Percentiles rank a stretch among this genome's conserved stretches.
Evolutionary conservation across 2,329 filamentous ascomycete genomes (phyloP).

Genomic region (Botrytis pseudocinerea): DNA sequence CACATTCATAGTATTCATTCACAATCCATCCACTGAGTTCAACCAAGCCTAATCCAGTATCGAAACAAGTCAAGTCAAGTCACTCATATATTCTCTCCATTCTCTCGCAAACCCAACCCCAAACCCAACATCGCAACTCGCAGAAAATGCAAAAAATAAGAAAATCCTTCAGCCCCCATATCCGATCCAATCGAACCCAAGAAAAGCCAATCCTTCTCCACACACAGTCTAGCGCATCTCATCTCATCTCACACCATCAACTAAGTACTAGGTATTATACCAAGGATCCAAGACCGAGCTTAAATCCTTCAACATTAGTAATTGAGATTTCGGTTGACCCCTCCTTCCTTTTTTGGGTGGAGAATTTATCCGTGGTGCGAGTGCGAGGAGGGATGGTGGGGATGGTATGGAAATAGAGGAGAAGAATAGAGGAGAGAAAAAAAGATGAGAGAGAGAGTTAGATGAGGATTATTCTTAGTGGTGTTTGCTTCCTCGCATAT

Average conservation of each 20-base stretch:
- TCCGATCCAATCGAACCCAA: too few species aligned
- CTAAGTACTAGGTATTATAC: too few species aligned
- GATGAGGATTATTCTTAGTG: background rate
- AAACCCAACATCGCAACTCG: too few species aligned
- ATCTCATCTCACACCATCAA: too few species aligned
- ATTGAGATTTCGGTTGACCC: background rate
- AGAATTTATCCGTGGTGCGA: background rate
- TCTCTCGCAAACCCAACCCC: too few species aligned
- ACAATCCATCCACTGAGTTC: background rate
- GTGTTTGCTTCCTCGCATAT: background rate
- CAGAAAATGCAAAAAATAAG: too few species aligned
- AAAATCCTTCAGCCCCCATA: too few species aligned
- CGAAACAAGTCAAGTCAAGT: background rate
- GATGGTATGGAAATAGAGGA: too few species aligned
- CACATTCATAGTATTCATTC: background rate
- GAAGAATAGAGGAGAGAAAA: background rate
- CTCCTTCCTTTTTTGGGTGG: background rate
- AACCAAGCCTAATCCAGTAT: rapidly evolving
- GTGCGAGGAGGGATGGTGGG: background rate
- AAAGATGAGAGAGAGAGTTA: background rate
- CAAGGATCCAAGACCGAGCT: too few species aligned
- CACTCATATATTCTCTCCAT: background rate
- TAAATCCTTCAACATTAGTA: too few species aligned
- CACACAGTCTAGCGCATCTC: too few species aligned
- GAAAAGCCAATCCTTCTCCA: too few species aligned